phyloP scores from a whole-genome alignment of 768 basidiomycete genomes.

The Russula griseocarnosa region DNA sequence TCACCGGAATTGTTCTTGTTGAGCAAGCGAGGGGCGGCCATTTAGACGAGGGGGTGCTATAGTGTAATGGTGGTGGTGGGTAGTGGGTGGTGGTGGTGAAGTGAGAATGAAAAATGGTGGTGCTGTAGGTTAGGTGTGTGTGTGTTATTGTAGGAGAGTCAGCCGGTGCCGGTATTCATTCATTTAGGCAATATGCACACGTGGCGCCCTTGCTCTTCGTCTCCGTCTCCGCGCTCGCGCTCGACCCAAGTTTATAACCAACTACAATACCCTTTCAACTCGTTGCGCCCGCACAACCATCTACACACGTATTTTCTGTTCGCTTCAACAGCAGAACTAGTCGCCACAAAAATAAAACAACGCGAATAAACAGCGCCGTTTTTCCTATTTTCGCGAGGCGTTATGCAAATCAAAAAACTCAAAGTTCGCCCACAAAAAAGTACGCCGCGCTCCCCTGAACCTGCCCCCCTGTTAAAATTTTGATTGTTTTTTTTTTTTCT shows the following conservation, averaged over 20 bases:
- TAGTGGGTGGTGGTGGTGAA: neutral
- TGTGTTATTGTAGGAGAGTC: neutral
- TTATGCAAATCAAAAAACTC: conserved; percentile 65
- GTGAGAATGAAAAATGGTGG: neutral
- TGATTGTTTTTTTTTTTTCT: no score
- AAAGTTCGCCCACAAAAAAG: conserved; percentile 77
- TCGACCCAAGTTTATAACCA: no score
- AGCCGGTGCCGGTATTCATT: neutral
- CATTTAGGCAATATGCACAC: neutral
- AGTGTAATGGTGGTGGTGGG: neutral
- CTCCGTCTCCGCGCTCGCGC: neutral
- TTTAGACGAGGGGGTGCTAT: conserved; percentile 8
- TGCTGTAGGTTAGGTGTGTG: no score
- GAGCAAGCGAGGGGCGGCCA: conserved; percentile 40
- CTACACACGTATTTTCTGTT: neutral
- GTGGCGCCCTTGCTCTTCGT: neutral
- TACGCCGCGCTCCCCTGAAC: conserved; percentile 35
- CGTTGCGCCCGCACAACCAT: neutral
- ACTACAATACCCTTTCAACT: neutral
- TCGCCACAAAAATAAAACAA: neutral
- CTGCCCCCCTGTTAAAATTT: conserved; percentile 10
- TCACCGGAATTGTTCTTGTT: conserved; percentile 90
- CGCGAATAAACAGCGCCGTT: neutral
- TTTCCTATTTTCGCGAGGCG: neutral
- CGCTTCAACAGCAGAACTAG: neutral